phyloP scores from a whole-genome alignment of 2,329 filamentous ascomycete genomes.

The Pseudogymnoascus verrucosus region DNA sequence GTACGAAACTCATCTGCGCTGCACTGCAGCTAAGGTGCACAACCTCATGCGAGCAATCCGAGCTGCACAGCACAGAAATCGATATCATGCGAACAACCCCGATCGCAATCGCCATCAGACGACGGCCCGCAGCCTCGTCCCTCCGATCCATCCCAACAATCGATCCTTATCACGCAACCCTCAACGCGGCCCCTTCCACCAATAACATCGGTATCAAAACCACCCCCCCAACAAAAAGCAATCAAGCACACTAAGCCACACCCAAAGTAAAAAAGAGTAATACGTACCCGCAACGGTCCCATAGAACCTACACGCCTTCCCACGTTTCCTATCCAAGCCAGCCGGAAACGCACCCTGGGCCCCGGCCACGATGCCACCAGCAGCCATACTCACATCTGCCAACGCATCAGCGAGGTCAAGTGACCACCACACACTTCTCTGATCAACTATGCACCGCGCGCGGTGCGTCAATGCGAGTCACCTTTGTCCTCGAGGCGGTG shows the following conservation, averaged over 20 bases:
- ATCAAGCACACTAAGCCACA: not conserved
- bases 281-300: constrained; percentile 3
- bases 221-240: not conserved
- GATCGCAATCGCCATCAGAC: constrained; percentile 1
- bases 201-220: constrained; percentile 1
- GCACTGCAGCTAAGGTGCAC: constrained; percentile 10
- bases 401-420: not conserved
- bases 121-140: not conserved
- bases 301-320: not conserved
- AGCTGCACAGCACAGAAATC: constrained; percentile 8
- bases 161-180: not conserved
- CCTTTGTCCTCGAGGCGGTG: not conserved
- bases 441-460: not conserved
- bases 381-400: not conserved
- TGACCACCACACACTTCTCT: not conserved
- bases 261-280: not conserved
- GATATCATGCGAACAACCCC: constrained; percentile 3
- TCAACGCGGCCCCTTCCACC: not conserved
- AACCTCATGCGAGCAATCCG: constrained; percentile 15
- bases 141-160: not conserved
- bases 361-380: not conserved
- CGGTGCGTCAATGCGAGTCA: not conserved
- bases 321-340: constrained; percentile 1
- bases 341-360: not conserved
- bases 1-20: not conserved